These are phyloP conservation scores for Candida corydali DNA, from an alignment of 805 yeast genomes.

Conservation along the genomic window DNA sequence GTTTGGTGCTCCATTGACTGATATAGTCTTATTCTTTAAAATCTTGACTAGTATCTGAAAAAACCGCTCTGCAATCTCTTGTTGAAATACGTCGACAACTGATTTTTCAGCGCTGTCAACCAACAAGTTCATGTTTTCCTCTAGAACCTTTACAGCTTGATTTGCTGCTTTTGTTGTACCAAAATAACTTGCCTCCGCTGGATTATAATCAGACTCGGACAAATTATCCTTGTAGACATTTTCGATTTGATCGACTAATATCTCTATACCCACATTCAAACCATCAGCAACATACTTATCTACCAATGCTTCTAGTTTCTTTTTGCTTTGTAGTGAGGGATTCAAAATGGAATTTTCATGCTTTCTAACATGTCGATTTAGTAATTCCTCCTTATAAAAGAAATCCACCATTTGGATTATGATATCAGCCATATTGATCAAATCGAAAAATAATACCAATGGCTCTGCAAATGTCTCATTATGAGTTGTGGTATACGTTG, in stretches of 20 bases:
- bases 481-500: conserved; percentile 23
- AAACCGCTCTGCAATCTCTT: conserved; percentile 87
- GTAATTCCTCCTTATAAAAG: conserved; percentile 82
- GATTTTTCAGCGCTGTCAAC: conserved; percentile 83
- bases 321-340: conserved; percentile 73
- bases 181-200: conserved; percentile 14
- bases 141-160: conserved; percentile 57
- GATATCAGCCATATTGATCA: conserved; percentile 88
- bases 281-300: conserved; percentile 94
- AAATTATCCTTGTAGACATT: conserved; percentile 52
- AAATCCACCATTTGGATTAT: conserved; percentile 89
- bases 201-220: conserved; percentile 48
- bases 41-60: conserved; percentile 73
- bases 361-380: conserved; percentile 54
- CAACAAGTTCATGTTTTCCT: conserved; percentile 67
- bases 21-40: conserved; percentile 65
- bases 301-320: conserved; percentile 71
- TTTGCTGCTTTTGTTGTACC: conserved; percentile 60
- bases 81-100: conserved; percentile 87
- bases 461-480: conserved; percentile 63
- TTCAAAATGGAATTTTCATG: conserved; percentile 74
- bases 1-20: conserved; percentile 77
- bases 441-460: conserved; percentile 77
- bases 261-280: conserved; percentile 85
- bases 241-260: conserved; percentile 77